phyloP scores from a whole-genome alignment of 345 rosid genomes.

The Hypericum perforatum region DNA sequence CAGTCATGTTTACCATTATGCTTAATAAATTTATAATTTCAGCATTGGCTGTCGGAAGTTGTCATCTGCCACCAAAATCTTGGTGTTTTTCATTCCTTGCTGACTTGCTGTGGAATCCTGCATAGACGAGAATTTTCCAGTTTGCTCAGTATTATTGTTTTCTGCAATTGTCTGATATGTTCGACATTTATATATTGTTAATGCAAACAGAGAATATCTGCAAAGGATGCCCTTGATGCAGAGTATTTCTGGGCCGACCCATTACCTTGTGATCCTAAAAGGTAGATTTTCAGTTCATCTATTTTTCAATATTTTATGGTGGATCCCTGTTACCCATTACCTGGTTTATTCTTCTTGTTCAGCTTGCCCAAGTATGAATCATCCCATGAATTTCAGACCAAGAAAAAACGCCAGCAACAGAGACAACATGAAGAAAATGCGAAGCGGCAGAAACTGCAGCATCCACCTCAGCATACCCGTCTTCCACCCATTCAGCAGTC shows the following conservation, averaged over 20 bases:
- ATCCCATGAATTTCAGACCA: constrained; percentile 93
- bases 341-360: constrained; percentile 6
- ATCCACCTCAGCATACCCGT: constrained; percentile 62
- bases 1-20: too few species aligned
- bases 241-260: constrained; percentile 99
- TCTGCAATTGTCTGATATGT: neutral
- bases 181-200: neutral
- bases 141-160: neutral
- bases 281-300: constrained; percentile 25
- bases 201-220: constrained; percentile 62
- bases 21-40: too few species aligned
- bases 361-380: constrained; percentile 91
- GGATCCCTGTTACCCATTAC: neutral
- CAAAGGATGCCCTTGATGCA: constrained; percentile 94
- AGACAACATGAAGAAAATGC: constrained; percentile 81
- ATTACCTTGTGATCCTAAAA: constrained; percentile 87
- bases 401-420: constrained; percentile 90
- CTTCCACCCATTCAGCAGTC: constrained; percentile 78
- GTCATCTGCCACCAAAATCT: too few species aligned
- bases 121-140: too few species aligned
- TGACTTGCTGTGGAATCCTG: too few species aligned
- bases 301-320: too few species aligned
- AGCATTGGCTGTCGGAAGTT: too few species aligned
- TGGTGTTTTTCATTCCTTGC: too few species aligned
- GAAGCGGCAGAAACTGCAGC: constrained; percentile 79